A percentile compares a stretch with the other conserved stretches of the same genome.
phyloP scores from a whole-genome alignment of 106 monocot species.

The Acanthochlamys bracteata region DNA sequence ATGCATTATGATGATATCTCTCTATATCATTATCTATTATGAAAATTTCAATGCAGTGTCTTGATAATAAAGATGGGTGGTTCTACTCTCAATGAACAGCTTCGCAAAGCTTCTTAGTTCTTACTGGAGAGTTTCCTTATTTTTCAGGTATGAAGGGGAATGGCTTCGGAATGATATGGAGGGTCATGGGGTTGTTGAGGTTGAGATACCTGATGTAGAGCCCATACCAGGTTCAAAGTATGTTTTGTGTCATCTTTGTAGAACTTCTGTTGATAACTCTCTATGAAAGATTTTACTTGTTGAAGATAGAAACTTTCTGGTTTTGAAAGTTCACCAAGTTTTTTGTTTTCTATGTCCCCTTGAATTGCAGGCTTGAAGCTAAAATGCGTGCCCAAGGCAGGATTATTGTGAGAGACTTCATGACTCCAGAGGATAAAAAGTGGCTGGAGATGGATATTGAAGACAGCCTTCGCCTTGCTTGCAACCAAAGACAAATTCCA shows the following conservation, averaged over 20 bases:
- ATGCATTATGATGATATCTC: neutral
- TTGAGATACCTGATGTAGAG: constrained; percentile 71
- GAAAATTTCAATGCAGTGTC: neutral
- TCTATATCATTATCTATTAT: neutral
- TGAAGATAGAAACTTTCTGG: neutral
- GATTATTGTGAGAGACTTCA: constrained; percentile 65
- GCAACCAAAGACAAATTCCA: constrained; percentile 39
- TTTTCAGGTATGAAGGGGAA: constrained; percentile 74
- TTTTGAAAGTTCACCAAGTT: too few species aligned
- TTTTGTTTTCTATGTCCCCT: constrained; percentile 1
- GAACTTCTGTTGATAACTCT: neutral
- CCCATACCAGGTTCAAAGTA: constrained; percentile 79
- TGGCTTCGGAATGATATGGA: constrained; percentile 86
- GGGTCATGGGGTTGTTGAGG: constrained; percentile 82
- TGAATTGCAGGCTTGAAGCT: constrained; percentile 54
- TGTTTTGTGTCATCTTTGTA: constrained; percentile 3
- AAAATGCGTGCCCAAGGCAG: constrained; percentile 75
- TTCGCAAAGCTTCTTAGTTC: neutral
- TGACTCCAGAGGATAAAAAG: constrained; percentile 53
- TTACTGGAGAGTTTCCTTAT: neutral
- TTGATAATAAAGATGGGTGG: neutral
- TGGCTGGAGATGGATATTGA: constrained; percentile 90
- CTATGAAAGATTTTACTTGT: neutral
- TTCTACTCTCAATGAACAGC: neutral
- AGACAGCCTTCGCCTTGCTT: constrained; percentile 42